Evolutionary conservation across 306 rosid genomes (phyloP), one percentile per base, ranked within the genome.

Genomic region (Malus asiatica): DNA sequence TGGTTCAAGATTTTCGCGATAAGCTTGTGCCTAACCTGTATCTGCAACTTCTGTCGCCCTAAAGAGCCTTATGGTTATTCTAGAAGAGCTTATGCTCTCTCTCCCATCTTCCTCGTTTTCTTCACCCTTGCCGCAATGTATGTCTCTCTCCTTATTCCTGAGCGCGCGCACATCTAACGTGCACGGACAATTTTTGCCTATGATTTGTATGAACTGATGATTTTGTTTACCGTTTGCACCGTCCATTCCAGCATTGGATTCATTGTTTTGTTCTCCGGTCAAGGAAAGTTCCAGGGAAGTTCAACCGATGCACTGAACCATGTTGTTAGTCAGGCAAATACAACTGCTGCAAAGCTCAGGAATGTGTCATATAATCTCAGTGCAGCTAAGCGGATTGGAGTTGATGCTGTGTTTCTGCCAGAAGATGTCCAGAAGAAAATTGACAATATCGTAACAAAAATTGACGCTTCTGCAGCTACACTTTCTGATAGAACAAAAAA

Each of bases 351-450:
- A 55, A 90, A 83, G 76, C 90, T 93, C 19, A 70, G 57, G 23
- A 86, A 82, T 77, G 93, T 90, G 72, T 93, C 96, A 3, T 83
- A 73, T 72, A 82, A 74, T 78, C 93, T 93, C 20, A 80, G 71
- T 70, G 94, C 89, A 52, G 93, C 98, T 52, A 90, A 90, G 85
- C 84, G 66, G 33, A 81, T 90, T 45, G 88, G 88, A 79, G 85
- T 90, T 11, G 89, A 78, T 70, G 74, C 87, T 45, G 73, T 86
- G 8, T 80, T 85, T 79, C 91, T 93, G 51, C 91, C 98, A 2
- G 11, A 85, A 5, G 82, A 88, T 74, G 84, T 81, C 71, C 79
- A 76, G 78, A 75, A 82, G 22, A 86, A 85, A 44, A 93, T 93
- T 11, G 91, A 90, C 22, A 79, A 63, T 15, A 79, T 87, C 14